A percentile compares a stretch with the other conserved stretches of the same genome.
Conservation (phyloP, 805 yeast genomes). For the Yarrowia sp. region DNA sequence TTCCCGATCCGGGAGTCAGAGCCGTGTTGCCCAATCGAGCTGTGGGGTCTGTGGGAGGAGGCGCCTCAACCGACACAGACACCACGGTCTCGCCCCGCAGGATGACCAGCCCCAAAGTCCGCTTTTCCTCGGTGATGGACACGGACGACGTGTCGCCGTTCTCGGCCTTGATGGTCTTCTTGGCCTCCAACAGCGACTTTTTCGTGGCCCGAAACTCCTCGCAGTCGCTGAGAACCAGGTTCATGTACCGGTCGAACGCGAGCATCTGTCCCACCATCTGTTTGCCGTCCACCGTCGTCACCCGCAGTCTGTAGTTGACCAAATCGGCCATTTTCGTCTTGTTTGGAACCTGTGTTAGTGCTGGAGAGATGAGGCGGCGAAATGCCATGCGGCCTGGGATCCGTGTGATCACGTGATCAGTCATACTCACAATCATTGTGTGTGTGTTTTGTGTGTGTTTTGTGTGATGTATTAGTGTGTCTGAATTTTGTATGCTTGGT, state of each 20-base stretch:
- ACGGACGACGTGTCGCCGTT: constrained; percentile 43
- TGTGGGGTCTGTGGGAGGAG: constrained; percentile 57
- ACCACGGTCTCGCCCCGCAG: constrained; percentile 89
- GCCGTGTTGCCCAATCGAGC: constrained; percentile 48
- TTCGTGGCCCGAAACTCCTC: constrained; percentile 78
- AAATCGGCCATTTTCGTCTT: constrained; percentile 67
- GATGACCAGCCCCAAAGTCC: constrained; percentile 80
- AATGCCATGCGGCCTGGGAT: too few species aligned
- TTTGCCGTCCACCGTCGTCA: constrained; percentile 78
- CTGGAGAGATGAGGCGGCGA: too few species aligned
- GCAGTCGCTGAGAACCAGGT: constrained; percentile 80
- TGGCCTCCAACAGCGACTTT: constrained; percentile 44
- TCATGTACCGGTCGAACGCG: constrained; percentile 90
- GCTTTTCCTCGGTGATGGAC: constrained; percentile 61
- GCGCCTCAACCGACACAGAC: constrained; percentile 72
- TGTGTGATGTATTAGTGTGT: not conserved
- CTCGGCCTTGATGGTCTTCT: constrained; percentile 43
- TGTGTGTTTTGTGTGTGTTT: not conserved
- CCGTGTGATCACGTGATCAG: too few species aligned
- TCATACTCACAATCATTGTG: constrained; percentile 33
- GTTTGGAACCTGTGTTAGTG: constrained; percentile 48
- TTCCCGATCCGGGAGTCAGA: constrained; percentile 50
- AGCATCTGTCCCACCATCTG: constrained; percentile 78
- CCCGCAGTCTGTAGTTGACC: constrained; percentile 73
- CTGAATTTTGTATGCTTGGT: not conserved